phyloP scores from a whole-genome alignment of 2,329 filamentous ascomycete genomes.

The Leptographium lundbergii region DNA sequence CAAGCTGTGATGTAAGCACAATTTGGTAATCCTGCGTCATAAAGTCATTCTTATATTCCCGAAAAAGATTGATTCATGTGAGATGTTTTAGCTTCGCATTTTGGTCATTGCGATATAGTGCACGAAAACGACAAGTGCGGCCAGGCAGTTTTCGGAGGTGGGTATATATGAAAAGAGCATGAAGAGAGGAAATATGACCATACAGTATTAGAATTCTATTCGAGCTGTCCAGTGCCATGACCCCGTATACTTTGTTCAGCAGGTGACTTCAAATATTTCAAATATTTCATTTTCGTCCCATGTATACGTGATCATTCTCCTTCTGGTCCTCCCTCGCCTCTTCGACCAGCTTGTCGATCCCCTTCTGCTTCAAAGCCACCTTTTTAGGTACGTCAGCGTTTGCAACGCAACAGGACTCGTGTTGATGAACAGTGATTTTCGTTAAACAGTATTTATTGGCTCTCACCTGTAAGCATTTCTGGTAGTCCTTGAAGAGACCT shows the following conservation, averaged over 20 bases:
- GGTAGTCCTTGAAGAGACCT: conserved; percentile 76
- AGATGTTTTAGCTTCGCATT: not conserved
- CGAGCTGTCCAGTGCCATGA: not conserved
- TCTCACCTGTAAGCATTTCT: conserved; percentile 68
- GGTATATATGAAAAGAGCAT: not conserved
- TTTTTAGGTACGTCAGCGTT: conserved; percentile 21
- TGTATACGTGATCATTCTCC: conserved; percentile 66
- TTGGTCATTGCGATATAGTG: not conserved
- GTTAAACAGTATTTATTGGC: not conserved
- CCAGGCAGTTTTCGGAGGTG: not conserved
- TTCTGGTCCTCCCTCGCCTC: conserved; percentile 82
- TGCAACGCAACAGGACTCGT: not conserved
- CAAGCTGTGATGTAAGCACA: not conserved
- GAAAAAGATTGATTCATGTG: not conserved
- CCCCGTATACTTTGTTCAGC: not conserved
- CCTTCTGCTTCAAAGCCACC: conserved; percentile 76
- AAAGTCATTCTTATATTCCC: not conserved
- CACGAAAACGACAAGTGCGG: not conserved
- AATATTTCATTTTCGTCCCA: conserved; percentile 17
- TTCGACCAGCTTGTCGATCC: conserved; percentile 85
- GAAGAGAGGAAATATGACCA: not conserved
- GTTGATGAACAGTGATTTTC: not conserved
- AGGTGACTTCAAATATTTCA: not conserved
- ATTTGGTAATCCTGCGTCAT: not conserved
- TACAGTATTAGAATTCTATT: not conserved